phyloP scores from a whole-genome alignment of 768 basidiomycete species.

The Amanita inopinata region DNA sequence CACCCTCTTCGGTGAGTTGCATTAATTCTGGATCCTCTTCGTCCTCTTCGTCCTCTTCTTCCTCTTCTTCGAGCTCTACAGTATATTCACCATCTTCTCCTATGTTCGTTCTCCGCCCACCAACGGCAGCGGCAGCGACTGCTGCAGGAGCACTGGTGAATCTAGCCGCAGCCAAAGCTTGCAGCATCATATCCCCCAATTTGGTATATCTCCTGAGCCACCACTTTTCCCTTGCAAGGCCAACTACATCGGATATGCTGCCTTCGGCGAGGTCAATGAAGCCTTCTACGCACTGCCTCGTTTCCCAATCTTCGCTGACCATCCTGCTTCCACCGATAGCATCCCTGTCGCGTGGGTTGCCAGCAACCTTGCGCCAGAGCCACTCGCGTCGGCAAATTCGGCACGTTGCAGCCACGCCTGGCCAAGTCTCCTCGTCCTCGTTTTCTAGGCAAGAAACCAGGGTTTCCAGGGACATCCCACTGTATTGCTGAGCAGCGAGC shows the following conservation, averaged over 20 bases:
- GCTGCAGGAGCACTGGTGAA: slow-evolving; percentile 21
- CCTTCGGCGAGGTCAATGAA: slow-evolving; percentile 72
- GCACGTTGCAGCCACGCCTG: slow-evolving; percentile 58
- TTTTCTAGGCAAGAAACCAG: slow-evolving; percentile 51
- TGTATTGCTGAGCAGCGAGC: slow-evolving; percentile 14
- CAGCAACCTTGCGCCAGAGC: slow-evolving; percentile 50
- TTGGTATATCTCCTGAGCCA: slow-evolving; percentile 63
- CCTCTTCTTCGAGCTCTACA: slow-evolving; percentile 16
- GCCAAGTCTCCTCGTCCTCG: slow-evolving; percentile 64
- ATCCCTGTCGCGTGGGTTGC: slow-evolving; percentile 39
- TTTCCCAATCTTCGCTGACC: slow-evolving; percentile 50
- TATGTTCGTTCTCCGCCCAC: not conserved
- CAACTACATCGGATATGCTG: slow-evolving; percentile 48
- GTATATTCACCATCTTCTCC: slow-evolving; percentile 2
- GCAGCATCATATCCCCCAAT: slow-evolving; percentile 54
- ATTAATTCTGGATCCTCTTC: slow-evolving; percentile 35
- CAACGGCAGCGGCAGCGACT: slow-evolving; percentile 13
- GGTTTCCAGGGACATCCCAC: slow-evolving; percentile 11
- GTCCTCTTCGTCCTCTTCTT: slow-evolving; percentile 33
- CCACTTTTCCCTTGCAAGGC: slow-evolving; percentile 55
- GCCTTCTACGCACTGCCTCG: slow-evolving; percentile 54
- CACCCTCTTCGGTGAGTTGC: slow-evolving; percentile 31
- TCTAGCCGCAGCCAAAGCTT: slow-evolving; percentile 53
- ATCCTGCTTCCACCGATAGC: slow-evolving; percentile 41
- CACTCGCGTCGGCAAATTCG: slow-evolving; percentile 55